Conservation (phyloP, 805 yeast species). For the Suhomyces prunicola region DNA sequence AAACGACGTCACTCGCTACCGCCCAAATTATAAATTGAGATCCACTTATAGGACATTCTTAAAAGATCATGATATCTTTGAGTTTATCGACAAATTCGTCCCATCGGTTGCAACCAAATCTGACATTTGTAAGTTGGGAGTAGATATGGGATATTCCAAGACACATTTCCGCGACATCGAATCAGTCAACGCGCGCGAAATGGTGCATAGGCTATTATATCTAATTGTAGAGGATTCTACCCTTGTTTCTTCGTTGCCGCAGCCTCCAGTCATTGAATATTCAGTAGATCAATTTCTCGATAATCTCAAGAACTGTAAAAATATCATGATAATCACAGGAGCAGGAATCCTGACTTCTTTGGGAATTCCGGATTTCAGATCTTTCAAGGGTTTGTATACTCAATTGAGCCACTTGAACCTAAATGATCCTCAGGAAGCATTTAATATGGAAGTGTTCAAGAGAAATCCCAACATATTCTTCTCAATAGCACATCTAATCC, state of each 20-base stretch:
- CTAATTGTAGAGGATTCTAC: constrained; percentile 9
- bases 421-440: constrained; percentile 88
- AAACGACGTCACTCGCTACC: not conserved
- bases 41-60: constrained; percentile 11
- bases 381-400: constrained; percentile 81
- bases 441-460: constrained; percentile 67
- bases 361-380: constrained; percentile 91
- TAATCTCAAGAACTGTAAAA: constrained; percentile 23
- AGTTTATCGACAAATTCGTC: constrained; percentile 13
- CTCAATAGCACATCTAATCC: constrained; percentile 78
- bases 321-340: constrained; percentile 77
- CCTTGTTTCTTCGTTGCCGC: not conserved
- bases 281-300: constrained; percentile 11
- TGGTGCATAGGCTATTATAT: constrained; percentile 9
- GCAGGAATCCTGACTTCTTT: constrained; percentile 90
- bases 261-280: constrained; percentile 3
- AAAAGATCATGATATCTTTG: constrained; percentile 10
- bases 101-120: constrained; percentile 11
- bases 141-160: constrained; percentile 17
- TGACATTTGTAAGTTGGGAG: constrained; percentile 12
- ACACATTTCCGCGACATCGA: constrained; percentile 4
- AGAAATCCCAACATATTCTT: constrained; percentile 79
- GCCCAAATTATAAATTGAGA: constrained; percentile 1
- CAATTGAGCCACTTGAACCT: constrained; percentile 65
- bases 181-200: constrained; percentile 5